Evolutionary conservation across 495 filamentous ascomycete species (phyloP), one percentile per base, ranked within the genome.

Genomic region (Xylaria grammica): DNA sequence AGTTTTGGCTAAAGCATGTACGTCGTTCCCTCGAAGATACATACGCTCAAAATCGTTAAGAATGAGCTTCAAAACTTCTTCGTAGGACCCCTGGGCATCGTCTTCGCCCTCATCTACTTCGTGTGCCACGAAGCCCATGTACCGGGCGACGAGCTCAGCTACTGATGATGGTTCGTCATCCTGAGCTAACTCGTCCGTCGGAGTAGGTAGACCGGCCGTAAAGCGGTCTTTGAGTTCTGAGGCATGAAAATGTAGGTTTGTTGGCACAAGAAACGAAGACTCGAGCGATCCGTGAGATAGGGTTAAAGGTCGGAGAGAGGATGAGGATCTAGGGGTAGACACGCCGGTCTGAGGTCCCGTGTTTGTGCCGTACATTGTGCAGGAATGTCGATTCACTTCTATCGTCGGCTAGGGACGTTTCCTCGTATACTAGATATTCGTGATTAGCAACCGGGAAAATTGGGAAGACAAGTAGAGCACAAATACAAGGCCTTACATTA

Each of bases 101-200:
- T 97, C 94, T 75, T 97, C 95, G 15, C 92, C 94, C 63, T 93
- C 90, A 20, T 94, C 89, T 2, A 97, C 89, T 77, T 97, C 91
- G 58, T 84, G 77, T 60, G 93, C 92, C 42, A 96, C 85, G 78
- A 92, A 91, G 59, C 92, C 93, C 70, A 99, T 89, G 72, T 94
- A 99, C 62, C 95, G 86, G 45, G 92, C 92, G 6, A 98, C 92
- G 30, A 99, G 85, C 78, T 99, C 95, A 17, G 90, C 77, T 15
- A 91, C 85, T 9, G 95, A 99, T 0, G 95, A 98, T 5, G 95
- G 95, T 81, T 99, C 95, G 68, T 99, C 95, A 77, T 99, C 95
- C 72, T 94, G 91, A 44, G 96, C 95, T 67, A 98, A 86, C 80
- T 99, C 95, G 75, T 99, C 95, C 69, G 95, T 99, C 30, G 95